Evolutionary conservation across 805 yeast genomes (phyloP).

Genomic region (Candida morakotiae): DNA sequence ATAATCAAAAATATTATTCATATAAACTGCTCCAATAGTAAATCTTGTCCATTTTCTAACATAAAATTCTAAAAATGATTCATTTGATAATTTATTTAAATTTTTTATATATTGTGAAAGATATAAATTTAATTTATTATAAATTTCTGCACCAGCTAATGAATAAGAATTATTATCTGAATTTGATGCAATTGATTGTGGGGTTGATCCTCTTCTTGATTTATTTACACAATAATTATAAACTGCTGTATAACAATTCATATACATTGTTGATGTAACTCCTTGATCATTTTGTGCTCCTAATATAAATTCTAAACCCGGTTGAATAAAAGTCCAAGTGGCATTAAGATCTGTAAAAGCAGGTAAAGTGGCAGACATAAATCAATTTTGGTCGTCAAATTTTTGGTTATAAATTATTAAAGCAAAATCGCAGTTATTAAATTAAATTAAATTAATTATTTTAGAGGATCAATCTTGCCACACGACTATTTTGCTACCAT

Average conservation of each 20-base stretch:
- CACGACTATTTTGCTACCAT: slow-evolving; percentile 1
- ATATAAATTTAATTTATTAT: slow-evolving; percentile 65
- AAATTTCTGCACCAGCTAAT: slow-evolving; percentile 87
- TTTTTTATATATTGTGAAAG: slow-evolving; percentile 54
- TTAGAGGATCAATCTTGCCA: too few species aligned
- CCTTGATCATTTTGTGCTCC: slow-evolving; percentile 67
- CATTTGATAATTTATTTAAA: slow-evolving; percentile 50
- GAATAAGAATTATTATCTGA: slow-evolving; percentile 31
- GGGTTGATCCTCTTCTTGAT: slow-evolving; percentile 39
- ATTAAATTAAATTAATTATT: neutral
- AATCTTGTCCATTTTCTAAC: slow-evolving; percentile 86
- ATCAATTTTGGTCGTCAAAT: neutral
- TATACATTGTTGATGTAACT: slow-evolving; percentile 67
- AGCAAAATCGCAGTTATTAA: too few species aligned
- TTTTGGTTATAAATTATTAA: too few species aligned
- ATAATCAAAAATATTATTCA: slow-evolving; percentile 92
- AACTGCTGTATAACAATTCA: slow-evolving; percentile 87
- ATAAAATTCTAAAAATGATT: slow-evolving; percentile 74
- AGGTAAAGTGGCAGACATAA: slow-evolving; percentile 30
- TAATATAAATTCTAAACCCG: slow-evolving; percentile 65
- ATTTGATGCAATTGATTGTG: slow-evolving; percentile 12
- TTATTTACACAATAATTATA: slow-evolving; percentile 89
- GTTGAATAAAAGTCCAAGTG: slow-evolving; percentile 77
- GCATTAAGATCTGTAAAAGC: slow-evolving; percentile 59
- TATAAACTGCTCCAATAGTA: slow-evolving; percentile 84